Conservation (phyloP, 208 protist species). For the Plasmodiophora brassicae region DNA sequence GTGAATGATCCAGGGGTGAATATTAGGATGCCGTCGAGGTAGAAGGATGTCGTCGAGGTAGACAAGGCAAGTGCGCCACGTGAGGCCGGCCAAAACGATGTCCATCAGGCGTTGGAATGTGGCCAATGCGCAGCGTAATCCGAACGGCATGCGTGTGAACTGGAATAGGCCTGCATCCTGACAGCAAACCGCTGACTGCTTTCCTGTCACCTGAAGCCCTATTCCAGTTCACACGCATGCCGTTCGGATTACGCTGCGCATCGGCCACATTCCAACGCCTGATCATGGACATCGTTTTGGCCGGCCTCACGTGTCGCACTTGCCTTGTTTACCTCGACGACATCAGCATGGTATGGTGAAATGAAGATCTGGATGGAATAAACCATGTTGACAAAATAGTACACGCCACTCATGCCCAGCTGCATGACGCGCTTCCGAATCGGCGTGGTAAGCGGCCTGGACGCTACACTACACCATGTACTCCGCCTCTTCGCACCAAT, state of each 20-base stretch:
- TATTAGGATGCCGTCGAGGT: neutral
- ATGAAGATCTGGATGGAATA: too few relatives aligned
- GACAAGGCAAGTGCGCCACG: neutral
- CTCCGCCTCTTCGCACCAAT: too few relatives aligned
- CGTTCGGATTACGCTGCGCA: neutral
- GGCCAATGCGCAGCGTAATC: neutral
- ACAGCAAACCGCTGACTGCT: too few relatives aligned
- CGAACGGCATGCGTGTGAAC: neutral
- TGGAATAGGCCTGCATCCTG: neutral
- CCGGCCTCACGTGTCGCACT: neutral
- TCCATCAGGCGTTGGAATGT: neutral
- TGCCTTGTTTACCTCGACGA: neutral
- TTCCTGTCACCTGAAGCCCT: too few relatives aligned
- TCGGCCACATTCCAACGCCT: neutral
- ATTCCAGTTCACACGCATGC: neutral
- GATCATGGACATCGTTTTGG: neutral
- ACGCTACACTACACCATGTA: too few relatives aligned
- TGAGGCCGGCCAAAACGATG: neutral
- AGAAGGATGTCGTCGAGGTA: neutral
- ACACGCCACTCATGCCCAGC: too few relatives aligned
- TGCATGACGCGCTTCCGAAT: too few relatives aligned
- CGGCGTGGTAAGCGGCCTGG: too few relatives aligned
- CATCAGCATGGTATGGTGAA: too few relatives aligned
- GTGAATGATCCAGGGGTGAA: neutral
- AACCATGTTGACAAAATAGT: too few relatives aligned